Percentiles rank a stretch among this genome's conserved stretches.
Conservation (phyloP, 148 eudicot species). For the Suaeda aralocaspica region DNA sequence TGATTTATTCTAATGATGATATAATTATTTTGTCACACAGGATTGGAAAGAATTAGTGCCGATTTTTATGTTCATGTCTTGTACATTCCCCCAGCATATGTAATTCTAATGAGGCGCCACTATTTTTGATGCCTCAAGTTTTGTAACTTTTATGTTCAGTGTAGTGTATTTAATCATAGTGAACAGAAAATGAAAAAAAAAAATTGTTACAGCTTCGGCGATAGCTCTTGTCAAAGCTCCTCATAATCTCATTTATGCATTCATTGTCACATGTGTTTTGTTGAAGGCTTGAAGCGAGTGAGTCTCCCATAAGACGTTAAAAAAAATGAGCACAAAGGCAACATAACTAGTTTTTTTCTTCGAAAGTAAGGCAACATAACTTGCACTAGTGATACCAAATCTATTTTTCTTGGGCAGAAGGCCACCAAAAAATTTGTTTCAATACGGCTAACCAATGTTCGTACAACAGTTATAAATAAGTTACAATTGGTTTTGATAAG, state of each 20-base stretch:
- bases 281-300: too few relatives aligned
- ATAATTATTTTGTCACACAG: neutral
- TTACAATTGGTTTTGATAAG: too few relatives aligned
- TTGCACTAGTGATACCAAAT: too few relatives aligned
- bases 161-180: slow-evolving; percentile 24
- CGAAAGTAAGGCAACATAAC: too few relatives aligned
- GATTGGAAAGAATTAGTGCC: neutral
- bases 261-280: too few relatives aligned
- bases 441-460: too few relatives aligned
- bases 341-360: too few relatives aligned
- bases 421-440: too few relatives aligned
- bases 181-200: slow-evolving; percentile 5
- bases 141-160: slow-evolving; percentile 25
- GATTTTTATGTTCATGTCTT: slow-evolving; percentile 28
- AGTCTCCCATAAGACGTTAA: too few relatives aligned
- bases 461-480: too few relatives aligned
- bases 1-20: slow-evolving; percentile 22
- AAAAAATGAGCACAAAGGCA: too few relatives aligned
- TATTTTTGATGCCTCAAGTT: slow-evolving; percentile 29
- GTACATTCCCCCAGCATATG: slow-evolving; percentile 27
- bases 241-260: slow-evolving; percentile 3
- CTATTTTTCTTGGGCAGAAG: too few relatives aligned
- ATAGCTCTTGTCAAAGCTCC: neutral
- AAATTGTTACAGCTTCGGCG: neutral
- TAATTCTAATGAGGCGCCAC: slow-evolving; percentile 25